Conservation (phyloP, 164 flowering plant species). For the Cinnamomum micranthum region DNA sequence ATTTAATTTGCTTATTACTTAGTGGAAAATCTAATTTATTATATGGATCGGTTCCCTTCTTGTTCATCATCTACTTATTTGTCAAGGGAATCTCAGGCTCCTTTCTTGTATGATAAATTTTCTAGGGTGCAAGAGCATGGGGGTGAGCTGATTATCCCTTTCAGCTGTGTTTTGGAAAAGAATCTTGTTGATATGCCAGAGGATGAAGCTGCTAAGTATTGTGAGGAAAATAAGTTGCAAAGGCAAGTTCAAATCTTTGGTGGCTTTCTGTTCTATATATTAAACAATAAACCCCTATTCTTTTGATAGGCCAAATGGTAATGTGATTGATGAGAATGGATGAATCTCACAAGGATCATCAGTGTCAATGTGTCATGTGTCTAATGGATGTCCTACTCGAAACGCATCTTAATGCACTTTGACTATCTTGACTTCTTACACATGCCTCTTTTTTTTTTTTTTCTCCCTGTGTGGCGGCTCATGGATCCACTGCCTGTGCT, state of each 20-base stretch:
- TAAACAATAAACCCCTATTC: neutral
- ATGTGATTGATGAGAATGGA: too few species aligned
- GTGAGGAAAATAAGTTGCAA: constrained; percentile 87
- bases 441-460: too few species aligned
- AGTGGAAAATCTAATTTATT: neutral
- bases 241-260: constrained; percentile 50
- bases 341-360: neutral
- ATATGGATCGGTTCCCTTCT: neutral
- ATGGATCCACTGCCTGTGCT: too few species aligned
- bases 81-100: neutral
- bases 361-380: neutral
- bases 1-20: too few species aligned
- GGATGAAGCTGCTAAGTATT: constrained; percentile 89
- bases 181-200: constrained; percentile 81
- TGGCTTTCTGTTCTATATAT: neutral
- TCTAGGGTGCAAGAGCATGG: constrained; percentile 99
- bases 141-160: constrained; percentile 83
- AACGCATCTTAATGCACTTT: too few species aligned
- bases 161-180: constrained; percentile 81
- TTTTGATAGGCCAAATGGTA: neutral
- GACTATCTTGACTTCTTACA: too few species aligned
- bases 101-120: neutral
- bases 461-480: too few species aligned
- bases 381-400: neutral
- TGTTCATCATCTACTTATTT: neutral